Base-by-base conservation (phyloP, 306 rosid genomes). In the Pyrus pyrifolia region DNA sequence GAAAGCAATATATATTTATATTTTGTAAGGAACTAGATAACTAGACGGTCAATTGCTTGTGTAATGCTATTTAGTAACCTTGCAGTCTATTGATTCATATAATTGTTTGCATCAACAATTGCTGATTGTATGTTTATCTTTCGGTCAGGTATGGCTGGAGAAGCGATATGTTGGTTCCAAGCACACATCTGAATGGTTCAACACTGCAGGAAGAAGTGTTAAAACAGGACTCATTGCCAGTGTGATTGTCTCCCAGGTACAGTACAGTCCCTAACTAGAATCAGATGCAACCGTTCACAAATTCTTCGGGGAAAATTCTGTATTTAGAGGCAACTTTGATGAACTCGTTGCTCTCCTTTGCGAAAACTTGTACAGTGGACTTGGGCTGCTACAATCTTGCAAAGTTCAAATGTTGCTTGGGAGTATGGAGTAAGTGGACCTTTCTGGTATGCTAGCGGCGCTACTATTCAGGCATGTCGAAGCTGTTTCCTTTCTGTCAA, bases 371-470 rank as follows among this genome's bases (percentile, higher is more conserved):
- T 81, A 40, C 18, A 93, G 98, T 91, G 98, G 98, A 94, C 98
- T 42, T 91, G 97, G 91, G 98, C 97, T 63, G 97, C 97, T 63
- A 94, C 98, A 61, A 90, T 94, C 71, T 81, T 94, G 81, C 98
- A 94, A 83, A 94, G 98, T 68, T 91, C 98, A 5, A 94, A 94
- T 68, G 96, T 94, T 46, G 98, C 98, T 71, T 94, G 97, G 98
- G 86, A 94, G 85, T 91, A 94, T 81, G 98, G 98, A 4, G 76
- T 94, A 21, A 94, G 97, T 38, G 98, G 97, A 14, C 98, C 98
- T 79, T 94, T 94, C 81, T 94, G 98, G 98, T 94, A 94, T 84
- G 98, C 98, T 25, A 91, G 98, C 68, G 98, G 98, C 49, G 98
- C 98, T 45, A 87, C 98, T 33, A 90, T 94, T 51, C 98, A 94